Base-by-base conservation (phyloP, 2,329 filamentous ascomycete species). In the Botrytis sinoallii region DNA sequence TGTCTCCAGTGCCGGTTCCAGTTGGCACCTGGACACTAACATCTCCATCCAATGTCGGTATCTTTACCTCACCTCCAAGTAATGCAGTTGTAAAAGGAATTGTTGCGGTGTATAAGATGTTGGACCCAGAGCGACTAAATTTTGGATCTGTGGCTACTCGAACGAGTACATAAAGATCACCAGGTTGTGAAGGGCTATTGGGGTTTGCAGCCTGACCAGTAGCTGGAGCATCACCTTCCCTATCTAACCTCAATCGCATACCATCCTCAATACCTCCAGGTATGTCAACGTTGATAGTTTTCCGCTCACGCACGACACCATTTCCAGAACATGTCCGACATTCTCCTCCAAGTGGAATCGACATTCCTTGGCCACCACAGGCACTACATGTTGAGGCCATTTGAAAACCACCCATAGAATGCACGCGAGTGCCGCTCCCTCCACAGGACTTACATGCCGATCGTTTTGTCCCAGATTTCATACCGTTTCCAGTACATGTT, bases 211-310 rank as follows among this genome's bases (percentile, higher is more conserved):
- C 86, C 38, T 90, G 88, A 63, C 94, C 93, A 38, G 93, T 95
- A 14, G 90, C 86, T 35, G 96, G 92, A 25, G 93, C 91, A 80
- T 99, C 95, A 77, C 96, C 96, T 80, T 97, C 94, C 40, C 93
- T 93, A 74, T 91, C 89, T 42, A 99, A 89, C 70, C 93, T 89
- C 79, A 99, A 85, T 73, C 94, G 90, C 95, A 98, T 98, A 72
- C 95, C 95, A 82, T 99, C 95, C 82, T 98, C 96, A 46, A 99
- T 94, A 76, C 96, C 96, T 35, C 93, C 94, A 1, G 96, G 96
- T 64, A 99, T 98, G 79, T 98, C 95, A 61, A 99, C 88, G 42
- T 89, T 92, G 68, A 99, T 90, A 0, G 92, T 93, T 84, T 93
- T 94, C 75, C 90, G 88, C 80, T 97, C 93, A 78, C 94, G 88